Base-by-base conservation (phyloP, 208 protist genomes). In the Trypanosomatidae sp. region DNA sequence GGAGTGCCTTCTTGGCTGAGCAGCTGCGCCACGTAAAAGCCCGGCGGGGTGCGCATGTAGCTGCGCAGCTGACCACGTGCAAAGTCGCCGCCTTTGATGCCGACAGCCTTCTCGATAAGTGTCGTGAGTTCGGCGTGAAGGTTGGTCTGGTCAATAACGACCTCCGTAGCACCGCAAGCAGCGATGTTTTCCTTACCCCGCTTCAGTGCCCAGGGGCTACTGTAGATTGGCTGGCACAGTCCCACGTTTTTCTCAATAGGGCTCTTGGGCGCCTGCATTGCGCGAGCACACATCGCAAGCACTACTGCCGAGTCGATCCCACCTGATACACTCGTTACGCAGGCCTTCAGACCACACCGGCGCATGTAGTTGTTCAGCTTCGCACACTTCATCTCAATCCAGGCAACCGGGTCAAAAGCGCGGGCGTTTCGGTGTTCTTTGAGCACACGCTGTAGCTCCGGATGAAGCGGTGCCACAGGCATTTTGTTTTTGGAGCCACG, bases 261-360 rank as follows among this genome's bases (percentile, higher is more conserved):
- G 66, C 89, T 95, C 66, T 84, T 80, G 0, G 53, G 52, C 50
- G 76, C 72, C 53, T 76, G 46, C 84, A 87, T 87, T 1, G 92
- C 92, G n/a, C 74, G 79, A 9, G 90, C 85, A 56, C 91, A 97
- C 30, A 99, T 74, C 1, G 94, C 96, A 25, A 98, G 52, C 41
- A 96, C 97, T 1, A 98, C 96, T 1, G 98, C 93, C 39, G 93
- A 98, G 82, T 99, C 98, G 44, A 99, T 89, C 33, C 98, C 98
- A 39, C 98, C 98, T 39, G 93, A 98, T 46, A 98, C 80, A 74
- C 77, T 95, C 6, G 96, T 96, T 19, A 98, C 90, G 66, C 88
- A 97, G 62, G 81, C 94, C 77, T 95, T 97, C 19, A 98, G 83
- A 10, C 93, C 90, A 75, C 80, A 88, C 22, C 81, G 72, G 1